Conservation (phyloP, 768 basidiomycete genomes). For the Tylopilus cervinicoccineus region DNA sequence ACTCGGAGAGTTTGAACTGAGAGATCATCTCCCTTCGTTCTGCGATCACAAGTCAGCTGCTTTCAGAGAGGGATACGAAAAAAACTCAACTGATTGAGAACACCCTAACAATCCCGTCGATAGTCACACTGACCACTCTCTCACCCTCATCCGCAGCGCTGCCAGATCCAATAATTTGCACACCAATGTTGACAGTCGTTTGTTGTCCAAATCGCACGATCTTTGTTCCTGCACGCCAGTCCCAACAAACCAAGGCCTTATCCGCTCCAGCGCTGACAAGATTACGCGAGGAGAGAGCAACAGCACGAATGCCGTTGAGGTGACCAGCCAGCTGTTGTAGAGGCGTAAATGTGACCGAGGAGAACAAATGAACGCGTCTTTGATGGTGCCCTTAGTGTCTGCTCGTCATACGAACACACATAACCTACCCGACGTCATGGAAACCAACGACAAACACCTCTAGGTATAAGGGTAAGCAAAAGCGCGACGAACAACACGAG, state of each 20-base stretch:
- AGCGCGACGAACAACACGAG: neutral
- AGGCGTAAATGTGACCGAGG: slow-evolving; percentile 78
- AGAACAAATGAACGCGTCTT: slow-evolving; percentile 86
- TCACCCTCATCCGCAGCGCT: slow-evolving; percentile 55
- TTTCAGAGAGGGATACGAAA: neutral
- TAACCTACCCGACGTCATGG: slow-evolving; percentile 79
- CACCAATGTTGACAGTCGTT: slow-evolving; percentile 87
- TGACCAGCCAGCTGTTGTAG: slow-evolving; percentile 83
- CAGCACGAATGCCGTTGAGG: slow-evolving; percentile 85
- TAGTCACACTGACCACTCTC: slow-evolving; percentile 84
- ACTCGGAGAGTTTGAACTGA: slow-evolving; percentile 81
- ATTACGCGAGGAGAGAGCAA: slow-evolving; percentile 79
- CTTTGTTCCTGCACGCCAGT: slow-evolving; percentile 86
- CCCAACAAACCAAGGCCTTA: slow-evolving; percentile 80
- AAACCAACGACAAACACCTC: slow-evolving; percentile 92
- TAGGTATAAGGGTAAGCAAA: slow-evolving; percentile 25
- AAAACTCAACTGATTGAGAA: slow-evolving; percentile 78
- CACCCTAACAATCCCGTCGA: slow-evolving; percentile 86
- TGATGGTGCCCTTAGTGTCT: neutral
- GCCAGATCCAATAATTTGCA: slow-evolving; percentile 68
- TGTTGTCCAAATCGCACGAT: slow-evolving; percentile 90
- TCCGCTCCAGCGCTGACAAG: slow-evolving; percentile 80
- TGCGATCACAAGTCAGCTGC: slow-evolving; percentile 19
- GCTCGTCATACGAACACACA: neutral
- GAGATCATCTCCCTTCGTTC: slow-evolving; percentile 84